Percentiles rank a stretch among this genome's conserved stretches.
These are phyloP conservation scores for Coemansia sp. DNA, from an alignment of 192 early-diverging fungal genomes.

Conservation along the genomic window DNA sequence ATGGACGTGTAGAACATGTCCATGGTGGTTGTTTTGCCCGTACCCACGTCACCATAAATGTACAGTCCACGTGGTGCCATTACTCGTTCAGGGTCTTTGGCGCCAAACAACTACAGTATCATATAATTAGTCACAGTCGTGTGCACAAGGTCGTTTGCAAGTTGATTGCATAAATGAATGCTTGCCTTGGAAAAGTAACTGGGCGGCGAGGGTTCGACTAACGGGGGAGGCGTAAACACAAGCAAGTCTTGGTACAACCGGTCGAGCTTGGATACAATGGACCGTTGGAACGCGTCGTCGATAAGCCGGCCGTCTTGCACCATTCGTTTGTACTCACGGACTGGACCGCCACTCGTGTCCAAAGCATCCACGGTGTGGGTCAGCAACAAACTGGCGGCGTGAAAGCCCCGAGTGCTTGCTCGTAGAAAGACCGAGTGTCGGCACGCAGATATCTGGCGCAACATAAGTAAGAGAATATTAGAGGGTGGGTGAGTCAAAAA, in stretches of 20 bases:
- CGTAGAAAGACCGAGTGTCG: neutral
- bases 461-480: neutral
- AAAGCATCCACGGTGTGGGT: neutral
- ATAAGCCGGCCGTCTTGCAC: conserved; percentile 58
- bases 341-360: conserved; percentile 15
- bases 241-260: conserved; percentile 61
- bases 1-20: conserved; percentile 89
- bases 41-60: conserved; percentile 73
- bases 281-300: conserved; percentile 66
- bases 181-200: neutral
- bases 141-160: too few species aligned
- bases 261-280: conserved; percentile 64
- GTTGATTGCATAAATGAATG: too few species aligned
- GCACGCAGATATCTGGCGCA: neutral
- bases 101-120: conserved; percentile 23
- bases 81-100: neutral
- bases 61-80: conserved; percentile 39
- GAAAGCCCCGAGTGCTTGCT: neutral
- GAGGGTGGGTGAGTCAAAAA: too few species aligned
- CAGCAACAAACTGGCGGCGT: neutral
- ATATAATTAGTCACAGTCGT: neutral
- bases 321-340: conserved; percentile 34
- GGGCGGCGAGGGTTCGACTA: neutral
- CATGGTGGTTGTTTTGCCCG: conserved; percentile 95
- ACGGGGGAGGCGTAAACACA: conserved; percentile 55